Conservation (phyloP, 257 asterid genomes). For the Eustoma russellianum region DNA sequence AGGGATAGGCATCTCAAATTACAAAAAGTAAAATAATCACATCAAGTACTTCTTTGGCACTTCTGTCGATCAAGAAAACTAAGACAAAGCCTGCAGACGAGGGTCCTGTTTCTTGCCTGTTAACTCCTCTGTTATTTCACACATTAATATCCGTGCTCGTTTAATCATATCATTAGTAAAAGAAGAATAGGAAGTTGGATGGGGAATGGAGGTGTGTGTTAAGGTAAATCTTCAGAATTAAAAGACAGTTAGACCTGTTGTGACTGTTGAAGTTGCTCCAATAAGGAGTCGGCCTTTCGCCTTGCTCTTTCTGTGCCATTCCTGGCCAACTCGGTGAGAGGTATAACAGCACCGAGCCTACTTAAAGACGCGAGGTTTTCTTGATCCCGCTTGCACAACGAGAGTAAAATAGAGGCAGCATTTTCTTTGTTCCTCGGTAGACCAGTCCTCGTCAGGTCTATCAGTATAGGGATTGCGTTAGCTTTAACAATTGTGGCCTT, state of each 20-base stretch:
- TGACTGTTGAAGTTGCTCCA: slow-evolving; percentile 53
- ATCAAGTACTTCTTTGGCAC: neutral
- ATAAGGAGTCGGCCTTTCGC: slow-evolving; percentile 68
- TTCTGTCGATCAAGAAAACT: neutral
- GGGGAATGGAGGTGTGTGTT: neutral
- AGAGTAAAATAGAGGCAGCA: slow-evolving; percentile 62
- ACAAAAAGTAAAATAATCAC: neutral
- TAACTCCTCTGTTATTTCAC: neutral
- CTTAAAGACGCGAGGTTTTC: slow-evolving; percentile 55
- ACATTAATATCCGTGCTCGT: slow-evolving; percentile 4
- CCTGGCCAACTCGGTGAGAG: slow-evolving; percentile 56
- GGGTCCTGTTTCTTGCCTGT: slow-evolving; percentile 20
- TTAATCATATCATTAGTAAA: slow-evolving; percentile 10
- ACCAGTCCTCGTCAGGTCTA: slow-evolving; percentile 65
- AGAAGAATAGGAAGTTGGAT: too few species aligned
- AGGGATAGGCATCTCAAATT: too few species aligned
- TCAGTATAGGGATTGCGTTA: slow-evolving; percentile 62
- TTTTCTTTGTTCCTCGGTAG: slow-evolving; percentile 67
- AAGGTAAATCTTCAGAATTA: neutral
- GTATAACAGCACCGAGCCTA: slow-evolving; percentile 68
- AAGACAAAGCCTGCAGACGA: slow-evolving; percentile 27
- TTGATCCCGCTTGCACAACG: slow-evolving; percentile 64
- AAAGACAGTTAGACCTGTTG: slow-evolving; percentile 32
- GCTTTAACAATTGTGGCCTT: slow-evolving; percentile 63
- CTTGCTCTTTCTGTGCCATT: slow-evolving; percentile 82